phyloP scores from a whole-genome alignment of 2,329 filamentous ascomycete genomes.

The Scopulariopsis brevicaulis region DNA sequence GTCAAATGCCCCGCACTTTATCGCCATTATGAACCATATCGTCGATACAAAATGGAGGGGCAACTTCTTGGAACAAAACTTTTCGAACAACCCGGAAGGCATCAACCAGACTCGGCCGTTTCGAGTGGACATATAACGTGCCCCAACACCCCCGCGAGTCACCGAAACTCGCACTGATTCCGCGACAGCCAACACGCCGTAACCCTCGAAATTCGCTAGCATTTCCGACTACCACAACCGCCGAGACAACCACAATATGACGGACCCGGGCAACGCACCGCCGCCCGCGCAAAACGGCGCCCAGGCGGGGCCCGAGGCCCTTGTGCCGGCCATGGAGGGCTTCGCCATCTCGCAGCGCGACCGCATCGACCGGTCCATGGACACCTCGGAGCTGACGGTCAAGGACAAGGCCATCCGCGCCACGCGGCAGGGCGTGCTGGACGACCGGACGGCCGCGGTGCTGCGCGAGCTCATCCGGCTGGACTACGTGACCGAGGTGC shows the following conservation, averaged over 20 bases:
- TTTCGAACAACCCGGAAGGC: neutral
- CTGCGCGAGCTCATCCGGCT: conserved; percentile 93
- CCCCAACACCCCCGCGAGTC: neutral
- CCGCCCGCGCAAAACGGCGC: neutral
- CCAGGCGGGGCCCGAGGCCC: neutral
- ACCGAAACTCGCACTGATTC: neutral
- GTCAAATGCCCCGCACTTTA: neutral
- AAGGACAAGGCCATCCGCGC: conserved; percentile 90
- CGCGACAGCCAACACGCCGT: neutral
- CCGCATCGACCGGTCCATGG: conserved; percentile 4
- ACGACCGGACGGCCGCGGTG: conserved; percentile 91
- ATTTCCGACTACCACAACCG: neutral
- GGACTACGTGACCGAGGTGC: conserved; percentile 77
- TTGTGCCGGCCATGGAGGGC: conserved; percentile 4
- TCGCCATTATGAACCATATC: neutral
- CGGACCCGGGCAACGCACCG: neutral
- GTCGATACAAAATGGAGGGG: neutral
- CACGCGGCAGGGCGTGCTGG: conserved; percentile 88
- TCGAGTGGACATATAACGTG: neutral
- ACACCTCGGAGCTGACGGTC: conserved; percentile 33
- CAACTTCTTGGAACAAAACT: neutral
- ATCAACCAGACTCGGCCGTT: neutral
- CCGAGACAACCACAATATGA: neutral
- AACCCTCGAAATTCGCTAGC: neutral
- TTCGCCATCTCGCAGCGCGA: conserved; percentile 5